Conservation (phyloP, 371 early-diverging fungal genomes). For the Mucor sp. region DNA sequence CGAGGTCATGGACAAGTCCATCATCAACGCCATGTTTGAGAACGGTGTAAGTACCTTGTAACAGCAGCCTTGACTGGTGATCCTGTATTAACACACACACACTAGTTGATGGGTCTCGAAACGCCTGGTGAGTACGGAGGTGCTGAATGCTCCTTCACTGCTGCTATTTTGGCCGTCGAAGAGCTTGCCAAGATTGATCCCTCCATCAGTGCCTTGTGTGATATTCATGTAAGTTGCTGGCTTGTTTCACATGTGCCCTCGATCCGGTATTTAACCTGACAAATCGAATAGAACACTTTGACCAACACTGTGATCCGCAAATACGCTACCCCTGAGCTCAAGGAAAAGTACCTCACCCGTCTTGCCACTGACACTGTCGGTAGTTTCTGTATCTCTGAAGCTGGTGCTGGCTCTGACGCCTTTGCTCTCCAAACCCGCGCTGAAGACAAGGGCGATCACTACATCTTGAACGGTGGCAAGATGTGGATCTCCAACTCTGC, state of each 20-base stretch:
- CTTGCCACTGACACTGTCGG: conserved; percentile 88
- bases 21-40: conserved; percentile 89
- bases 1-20: conserved; percentile 76
- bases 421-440: conserved; percentile 96
- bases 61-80: background rate
- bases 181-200: conserved; percentile 98
- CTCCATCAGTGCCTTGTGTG: conserved; percentile 89
- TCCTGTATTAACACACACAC: background rate
- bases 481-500: conserved; percentile 92
- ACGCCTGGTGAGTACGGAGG: conserved; percentile 84
- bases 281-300: conserved; percentile 75
- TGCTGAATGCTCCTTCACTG: conserved; percentile 86
- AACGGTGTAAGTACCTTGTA: conserved; percentile 69
- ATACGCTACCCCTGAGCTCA: conserved; percentile 75
- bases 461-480: conserved; percentile 90
- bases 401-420: conserved; percentile 94
- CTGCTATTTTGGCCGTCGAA: conserved; percentile 92
- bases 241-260: background rate
- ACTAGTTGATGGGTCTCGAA: conserved; percentile 95
- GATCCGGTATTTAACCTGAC: background rate
- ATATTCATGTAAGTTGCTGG: conserved; percentile 77
- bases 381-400: conserved; percentile 95
- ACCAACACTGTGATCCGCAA: conserved; percentile 95
- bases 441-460: conserved; percentile 88
- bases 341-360: conserved; percentile 83